Evolutionary conservation across 306 rosid species (phyloP).

Genomic region (Styphnolobium japonicum): DNA sequence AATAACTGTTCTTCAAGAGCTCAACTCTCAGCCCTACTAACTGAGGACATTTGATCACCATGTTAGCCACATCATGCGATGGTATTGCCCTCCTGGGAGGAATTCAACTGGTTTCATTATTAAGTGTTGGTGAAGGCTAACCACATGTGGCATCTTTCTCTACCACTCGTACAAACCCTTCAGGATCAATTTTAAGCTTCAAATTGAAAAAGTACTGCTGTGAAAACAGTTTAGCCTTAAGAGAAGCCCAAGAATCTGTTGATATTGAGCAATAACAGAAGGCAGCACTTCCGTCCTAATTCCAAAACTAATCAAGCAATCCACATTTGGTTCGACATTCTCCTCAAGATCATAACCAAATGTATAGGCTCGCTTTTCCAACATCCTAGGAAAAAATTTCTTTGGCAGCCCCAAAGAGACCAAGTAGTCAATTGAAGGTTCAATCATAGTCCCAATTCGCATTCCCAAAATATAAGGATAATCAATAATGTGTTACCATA

Average conservation of each 20-base stretch:
- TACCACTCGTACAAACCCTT: slow-evolving; percentile 67
- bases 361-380: slow-evolving; percentile 83
- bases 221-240: slow-evolving; percentile 82
- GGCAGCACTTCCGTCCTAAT: slow-evolving; percentile 62
- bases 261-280: slow-evolving; percentile 73
- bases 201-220: slow-evolving; percentile 82
- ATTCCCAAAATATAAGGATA: slow-evolving; percentile 82
- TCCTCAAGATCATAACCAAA: slow-evolving; percentile 81
- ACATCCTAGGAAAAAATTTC: slow-evolving; percentile 75
- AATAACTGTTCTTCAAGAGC: slow-evolving; percentile 83
- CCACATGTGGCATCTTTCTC: slow-evolving; percentile 96
- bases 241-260: slow-evolving; percentile 79
- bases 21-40: slow-evolving; percentile 59
- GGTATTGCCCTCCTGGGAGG: slow-evolving; percentile 63
- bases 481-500: slow-evolving; percentile 88
- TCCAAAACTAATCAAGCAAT: slow-evolving; percentile 81
- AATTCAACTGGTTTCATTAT: slow-evolving; percentile 80
- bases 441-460: slow-evolving; percentile 92
- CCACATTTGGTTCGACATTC: slow-evolving; percentile 78
- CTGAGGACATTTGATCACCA: slow-evolving; percentile 82
- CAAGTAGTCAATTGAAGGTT: slow-evolving; percentile 75
- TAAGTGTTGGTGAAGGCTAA: slow-evolving; percentile 79
- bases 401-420: slow-evolving; percentile 69
- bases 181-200: slow-evolving; percentile 89
- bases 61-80: slow-evolving; percentile 60